A percentile compares a stretch with the other conserved stretches of the same genome.
phyloP scores from a whole-genome alignment of 352 stramenopile species.

The Blastocystis sp. region DNA sequence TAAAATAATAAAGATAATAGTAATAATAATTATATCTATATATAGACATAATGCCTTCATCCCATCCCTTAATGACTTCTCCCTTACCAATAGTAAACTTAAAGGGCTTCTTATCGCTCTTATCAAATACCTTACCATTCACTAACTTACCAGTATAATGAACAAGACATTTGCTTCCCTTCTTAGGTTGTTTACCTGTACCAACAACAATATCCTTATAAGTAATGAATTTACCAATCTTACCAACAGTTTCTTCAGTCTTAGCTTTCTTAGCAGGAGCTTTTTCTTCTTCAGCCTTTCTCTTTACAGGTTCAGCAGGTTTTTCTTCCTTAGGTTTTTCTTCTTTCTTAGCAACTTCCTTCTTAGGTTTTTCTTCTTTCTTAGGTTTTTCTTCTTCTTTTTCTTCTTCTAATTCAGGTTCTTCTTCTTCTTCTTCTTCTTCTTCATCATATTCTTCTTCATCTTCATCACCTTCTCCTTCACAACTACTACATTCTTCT shows the following conservation, averaged over 20 bases:
- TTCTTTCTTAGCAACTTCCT: not conserved
- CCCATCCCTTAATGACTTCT: slow-evolving; percentile 66
- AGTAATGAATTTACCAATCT: slow-evolving; percentile 35
- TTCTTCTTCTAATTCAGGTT: slow-evolving; percentile 17
- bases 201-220: slow-evolving; percentile 36
- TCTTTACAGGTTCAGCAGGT: not conserved
- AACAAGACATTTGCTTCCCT: slow-evolving; percentile 36
- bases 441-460: slow-evolving; percentile 7
- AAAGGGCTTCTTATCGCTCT: slow-evolving; percentile 37
- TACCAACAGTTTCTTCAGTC: not conserved
- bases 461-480: slow-evolving; percentile 12
- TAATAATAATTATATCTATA: too few relatives aligned
- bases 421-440: slow-evolving; percentile 8
- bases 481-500: slow-evolving; percentile 9
- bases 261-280: slow-evolving; percentile 13
- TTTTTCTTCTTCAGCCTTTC: slow-evolving; percentile 7
- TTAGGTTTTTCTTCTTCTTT: slow-evolving; percentile 23
- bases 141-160: slow-evolving; percentile 39
- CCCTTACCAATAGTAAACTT: slow-evolving; percentile 41
- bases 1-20: too few relatives aligned
- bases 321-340: slow-evolving; percentile 6
- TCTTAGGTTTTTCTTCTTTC: slow-evolving; percentile 15
- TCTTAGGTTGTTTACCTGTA: slow-evolving; percentile 8
- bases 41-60: slow-evolving; percentile 57
- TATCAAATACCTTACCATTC: slow-evolving; percentile 39